Conservation (phyloP, 169 alveolate genomes). For the Toxoplasma gondii region DNA sequence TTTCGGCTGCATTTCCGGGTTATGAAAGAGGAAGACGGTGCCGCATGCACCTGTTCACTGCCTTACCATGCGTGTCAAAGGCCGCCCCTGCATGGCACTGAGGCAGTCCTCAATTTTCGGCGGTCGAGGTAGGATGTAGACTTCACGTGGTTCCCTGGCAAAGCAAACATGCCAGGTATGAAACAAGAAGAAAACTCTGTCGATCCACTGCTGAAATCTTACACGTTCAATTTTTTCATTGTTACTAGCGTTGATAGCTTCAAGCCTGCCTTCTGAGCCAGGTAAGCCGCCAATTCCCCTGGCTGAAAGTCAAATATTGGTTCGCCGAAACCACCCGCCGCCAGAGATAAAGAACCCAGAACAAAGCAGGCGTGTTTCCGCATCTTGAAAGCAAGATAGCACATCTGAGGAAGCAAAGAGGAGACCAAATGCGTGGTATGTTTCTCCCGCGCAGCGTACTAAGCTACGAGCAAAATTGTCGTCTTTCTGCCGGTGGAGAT, state of each 20-base stretch:
- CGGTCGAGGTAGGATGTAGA: constrained; percentile 21
- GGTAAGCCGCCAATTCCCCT: not conserved
- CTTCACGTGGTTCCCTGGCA: not conserved
- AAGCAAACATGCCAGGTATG: not conserved
- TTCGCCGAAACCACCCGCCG: not conserved
- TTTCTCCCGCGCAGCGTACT: no score
- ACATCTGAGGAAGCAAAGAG: not conserved
- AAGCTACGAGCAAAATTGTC: no score
- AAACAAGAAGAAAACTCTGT: not conserved
- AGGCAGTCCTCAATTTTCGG: constrained; percentile 34
- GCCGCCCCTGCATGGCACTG: constrained; percentile 22
- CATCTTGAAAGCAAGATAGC: not conserved
- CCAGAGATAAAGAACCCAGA: not conserved
- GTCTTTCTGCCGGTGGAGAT: no score
- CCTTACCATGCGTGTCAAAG: constrained; percentile 32
- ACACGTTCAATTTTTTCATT: not conserved
- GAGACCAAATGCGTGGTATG: no score
- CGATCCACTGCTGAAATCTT: not conserved
- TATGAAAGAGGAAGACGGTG: not conserved
- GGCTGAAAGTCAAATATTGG: not conserved
- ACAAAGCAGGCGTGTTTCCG: not conserved
- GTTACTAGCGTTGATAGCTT: constrained; percentile 24
- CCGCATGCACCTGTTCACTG: not conserved
- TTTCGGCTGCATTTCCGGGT: not conserved
- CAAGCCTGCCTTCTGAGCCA: not conserved